These are phyloP conservation scores for Rosa lucieae DNA, from an alignment of 306 rosid genomes.

Conservation along the genomic window DNA sequence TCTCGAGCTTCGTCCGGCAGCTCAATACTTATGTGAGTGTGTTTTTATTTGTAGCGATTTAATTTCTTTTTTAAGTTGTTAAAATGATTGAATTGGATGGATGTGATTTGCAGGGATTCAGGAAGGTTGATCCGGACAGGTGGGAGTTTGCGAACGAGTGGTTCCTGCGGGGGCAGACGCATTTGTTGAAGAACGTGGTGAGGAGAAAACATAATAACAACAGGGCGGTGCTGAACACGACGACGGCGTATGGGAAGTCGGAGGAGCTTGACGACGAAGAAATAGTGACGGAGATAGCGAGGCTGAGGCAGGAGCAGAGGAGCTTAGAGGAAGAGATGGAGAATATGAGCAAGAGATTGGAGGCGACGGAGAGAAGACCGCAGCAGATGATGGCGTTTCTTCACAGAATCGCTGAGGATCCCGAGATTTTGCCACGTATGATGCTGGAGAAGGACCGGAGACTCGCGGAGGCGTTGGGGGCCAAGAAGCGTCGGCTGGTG, in stretches of 20 bases:
- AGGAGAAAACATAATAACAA: slow-evolving; percentile 43
- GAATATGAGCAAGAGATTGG: slow-evolving; percentile 71
- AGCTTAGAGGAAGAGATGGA: slow-evolving; percentile 57
- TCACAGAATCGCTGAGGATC: slow-evolving; percentile 64
- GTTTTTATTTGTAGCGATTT: too few relatives aligned
- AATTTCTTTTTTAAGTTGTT: too few relatives aligned
- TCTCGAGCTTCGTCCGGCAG: slow-evolving; percentile 93
- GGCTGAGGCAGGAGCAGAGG: slow-evolving; percentile 70
- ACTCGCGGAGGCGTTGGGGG: slow-evolving; percentile 10
- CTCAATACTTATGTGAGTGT: slow-evolving; percentile 80
- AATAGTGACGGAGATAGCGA: slow-evolving; percentile 59
- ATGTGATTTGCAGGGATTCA: slow-evolving; percentile 55
- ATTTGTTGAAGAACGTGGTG: slow-evolving; percentile 56
- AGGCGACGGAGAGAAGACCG: slow-evolving; percentile 70
- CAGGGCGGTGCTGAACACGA: background rate
- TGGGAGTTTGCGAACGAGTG: slow-evolving; percentile 98
- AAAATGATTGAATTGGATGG: background rate
- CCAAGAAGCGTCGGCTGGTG: slow-evolving; percentile 48
- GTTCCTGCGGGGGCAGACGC: slow-evolving; percentile 81
- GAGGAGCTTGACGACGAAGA: slow-evolving; percentile 57
- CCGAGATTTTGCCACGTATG: slow-evolving; percentile 57
- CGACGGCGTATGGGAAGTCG: slow-evolving; percentile 14
- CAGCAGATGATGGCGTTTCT: slow-evolving; percentile 89
- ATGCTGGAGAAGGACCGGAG: slow-evolving; percentile 40
- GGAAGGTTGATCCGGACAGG: slow-evolving; percentile 85